Conservation (phyloP, 306 rosid genomes). For the Citrullus amarus region DNA sequence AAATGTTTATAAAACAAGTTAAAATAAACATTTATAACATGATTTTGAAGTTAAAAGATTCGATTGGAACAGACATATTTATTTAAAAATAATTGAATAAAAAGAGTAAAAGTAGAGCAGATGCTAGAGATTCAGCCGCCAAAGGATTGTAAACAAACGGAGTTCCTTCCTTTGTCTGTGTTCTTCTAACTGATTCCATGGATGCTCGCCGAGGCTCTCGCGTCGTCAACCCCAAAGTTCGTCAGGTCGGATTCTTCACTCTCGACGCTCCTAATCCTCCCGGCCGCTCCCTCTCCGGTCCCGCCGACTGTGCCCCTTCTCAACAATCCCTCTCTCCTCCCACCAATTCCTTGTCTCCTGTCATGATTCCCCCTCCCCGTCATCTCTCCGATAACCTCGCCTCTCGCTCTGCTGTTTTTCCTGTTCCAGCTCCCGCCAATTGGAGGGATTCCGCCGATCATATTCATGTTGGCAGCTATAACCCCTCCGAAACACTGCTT, state of each 20-base stretch:
- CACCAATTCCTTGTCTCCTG: conserved; percentile 50
- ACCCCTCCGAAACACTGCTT: conserved; percentile 32
- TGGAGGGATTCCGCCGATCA: conserved; percentile 2
- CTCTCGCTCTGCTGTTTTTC: background rate
- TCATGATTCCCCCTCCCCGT: conserved; percentile 57
- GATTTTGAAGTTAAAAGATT: too few relatives aligned
- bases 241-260: conserved; percentile 63
- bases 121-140: too few relatives aligned
- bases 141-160: too few relatives aligned
- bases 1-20: too few relatives aligned
- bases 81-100: too few relatives aligned
- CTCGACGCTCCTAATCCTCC: conserved; percentile 25
- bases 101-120: too few relatives aligned
- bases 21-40: too few relatives aligned
- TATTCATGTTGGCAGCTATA: conserved; percentile 36
- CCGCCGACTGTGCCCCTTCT: background rate
- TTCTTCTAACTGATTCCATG: conserved; percentile 21
- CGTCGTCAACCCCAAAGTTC: conserved; percentile 50
- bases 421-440: conserved; percentile 20
- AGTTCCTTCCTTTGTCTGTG: too few relatives aligned
- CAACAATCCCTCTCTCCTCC: conserved; percentile 6
- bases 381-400: conserved; percentile 11
- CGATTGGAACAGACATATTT: too few relatives aligned
- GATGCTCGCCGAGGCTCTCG: conserved; percentile 50
- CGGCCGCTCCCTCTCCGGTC: conserved; percentile 28